These are phyloP conservation scores for Penicillium decumbens DNA, from an alignment of 2,329 filamentous ascomycete genomes.

Conservation along the genomic window DNA sequence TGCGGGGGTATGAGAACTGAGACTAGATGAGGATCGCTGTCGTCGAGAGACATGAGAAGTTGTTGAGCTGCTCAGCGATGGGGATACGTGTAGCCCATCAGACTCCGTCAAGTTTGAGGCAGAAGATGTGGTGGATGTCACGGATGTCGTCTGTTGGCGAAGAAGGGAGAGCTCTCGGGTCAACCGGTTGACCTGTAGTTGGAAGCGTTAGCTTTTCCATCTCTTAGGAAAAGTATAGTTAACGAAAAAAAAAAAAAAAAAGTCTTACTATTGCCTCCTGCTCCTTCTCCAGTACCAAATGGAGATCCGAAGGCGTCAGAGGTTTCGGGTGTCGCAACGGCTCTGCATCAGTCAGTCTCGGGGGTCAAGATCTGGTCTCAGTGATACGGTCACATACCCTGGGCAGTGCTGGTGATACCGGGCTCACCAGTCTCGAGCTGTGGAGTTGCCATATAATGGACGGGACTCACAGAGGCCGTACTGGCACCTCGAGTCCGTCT, in stretches of 20 bases:
- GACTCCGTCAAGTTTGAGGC: slow-evolving; percentile 51
- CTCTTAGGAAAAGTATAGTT: slow-evolving; percentile 6
- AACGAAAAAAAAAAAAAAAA: not conserved
- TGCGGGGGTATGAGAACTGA: slow-evolving; percentile 45
- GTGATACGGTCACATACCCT: slow-evolving; percentile 32
- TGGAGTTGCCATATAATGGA: slow-evolving; percentile 30
- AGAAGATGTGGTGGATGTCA: slow-evolving; percentile 58
- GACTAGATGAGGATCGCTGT: slow-evolving; percentile 54
- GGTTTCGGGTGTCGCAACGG: slow-evolving; percentile 83
- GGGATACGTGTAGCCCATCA: slow-evolving; percentile 41
- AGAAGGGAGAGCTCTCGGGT: slow-evolving; percentile 82
- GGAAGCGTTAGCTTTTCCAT: not conserved
- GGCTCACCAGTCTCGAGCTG: slow-evolving; percentile 30
- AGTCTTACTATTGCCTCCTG: slow-evolving; percentile 79
- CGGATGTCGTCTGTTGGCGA: slow-evolving; percentile 63
- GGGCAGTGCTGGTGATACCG: slow-evolving; percentile 36
- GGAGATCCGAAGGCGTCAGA: slow-evolving; percentile 81
- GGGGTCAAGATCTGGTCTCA: not conserved
- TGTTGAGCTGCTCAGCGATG: slow-evolving; percentile 45
- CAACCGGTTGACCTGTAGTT: slow-evolving; percentile 74
- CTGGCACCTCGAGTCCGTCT: slow-evolving; percentile 36
- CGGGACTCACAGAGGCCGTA: slow-evolving; percentile 38
- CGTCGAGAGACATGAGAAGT: slow-evolving; percentile 53
- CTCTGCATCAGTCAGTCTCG: slow-evolving; percentile 43
- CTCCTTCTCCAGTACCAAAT: slow-evolving; percentile 86